phyloP scores from a whole-genome alignment of 1,284 basidiomycete species.

The Meira miltonrushii region DNA sequence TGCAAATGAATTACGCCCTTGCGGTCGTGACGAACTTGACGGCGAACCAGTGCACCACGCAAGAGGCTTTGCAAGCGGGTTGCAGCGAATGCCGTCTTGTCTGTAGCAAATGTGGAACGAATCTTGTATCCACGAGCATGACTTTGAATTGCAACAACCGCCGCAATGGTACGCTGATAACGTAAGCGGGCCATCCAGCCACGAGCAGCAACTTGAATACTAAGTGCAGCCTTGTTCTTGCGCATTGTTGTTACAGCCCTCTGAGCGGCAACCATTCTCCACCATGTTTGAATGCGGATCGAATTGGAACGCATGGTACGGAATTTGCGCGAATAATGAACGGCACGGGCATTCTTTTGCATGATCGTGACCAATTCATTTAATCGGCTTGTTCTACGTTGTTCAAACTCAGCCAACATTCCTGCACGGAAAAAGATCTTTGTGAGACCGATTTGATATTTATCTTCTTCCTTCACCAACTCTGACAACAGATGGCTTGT shows the following conservation, averaged over 20 bases:
- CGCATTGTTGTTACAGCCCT: constrained; percentile 68
- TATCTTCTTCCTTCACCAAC: constrained; percentile 86
- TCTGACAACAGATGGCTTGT: constrained; percentile 78
- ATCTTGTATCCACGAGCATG: constrained; percentile 74
- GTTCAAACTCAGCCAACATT: constrained; percentile 95
- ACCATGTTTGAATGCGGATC: constrained; percentile 87
- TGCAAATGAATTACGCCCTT: constrained; percentile 78
- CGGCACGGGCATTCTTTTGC: constrained; percentile 90
- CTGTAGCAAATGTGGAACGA: constrained; percentile 63
- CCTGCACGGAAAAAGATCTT: constrained; percentile 99
- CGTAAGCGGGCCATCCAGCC: constrained; percentile 69
- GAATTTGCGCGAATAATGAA: constrained; percentile 78
- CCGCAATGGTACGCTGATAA: constrained; percentile 64
- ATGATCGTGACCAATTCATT: constrained; percentile 88
- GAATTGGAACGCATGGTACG: constrained; percentile 67
- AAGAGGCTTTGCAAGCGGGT: constrained; percentile 75
- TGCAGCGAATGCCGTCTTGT: constrained; percentile 66
- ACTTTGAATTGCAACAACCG: constrained; percentile 74
- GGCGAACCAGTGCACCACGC: constrained; percentile 71
- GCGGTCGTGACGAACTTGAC: constrained; percentile 64
- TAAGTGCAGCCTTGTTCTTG: constrained; percentile 68
- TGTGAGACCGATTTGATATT: constrained; percentile 92
- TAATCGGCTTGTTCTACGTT: constrained; percentile 76
- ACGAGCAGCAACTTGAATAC: constrained; percentile 70
- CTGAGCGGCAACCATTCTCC: constrained; percentile 76